Evolutionary conservation across 2,329 filamentous ascomycete species (phyloP), one percentile per base, ranked within the genome.

Genomic region (Hypoxylon sp.): DNA sequence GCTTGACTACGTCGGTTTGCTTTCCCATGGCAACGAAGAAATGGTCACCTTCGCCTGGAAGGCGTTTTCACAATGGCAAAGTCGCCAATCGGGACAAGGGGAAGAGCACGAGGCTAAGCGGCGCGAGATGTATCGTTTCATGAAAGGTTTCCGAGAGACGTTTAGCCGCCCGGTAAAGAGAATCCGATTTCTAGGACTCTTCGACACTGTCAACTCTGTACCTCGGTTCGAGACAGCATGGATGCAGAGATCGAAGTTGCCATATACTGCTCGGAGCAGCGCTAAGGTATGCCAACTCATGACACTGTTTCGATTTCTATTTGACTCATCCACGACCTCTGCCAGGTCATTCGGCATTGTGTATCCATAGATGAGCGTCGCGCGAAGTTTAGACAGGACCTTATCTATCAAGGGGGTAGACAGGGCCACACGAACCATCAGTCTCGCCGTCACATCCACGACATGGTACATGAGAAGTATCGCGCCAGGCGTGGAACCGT

Each of bases 11-110:
- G 89, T 96, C 57, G 93, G 93, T 1, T 82, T 96, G 0, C 82
- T 96, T 12, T 90, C 89, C 11, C 89, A 91, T 53, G 92, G 93
- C 9, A 96, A 96, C 71, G 91, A 96, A 73, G 93, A 96, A 70
- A 90, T 96, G 88, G 88, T 93, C 53, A 83, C 85, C 3, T 96
- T 96, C 75, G 92, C 91, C 0, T 96, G 92, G 92, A 93, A 91
- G 75, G 89, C 90, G 0, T 93, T 93, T 72, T 85, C 89, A 6
- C 87, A 89, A 74, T 93, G 90, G 89, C 89, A 92, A 73, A 84
- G 83, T 44, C 85, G 89, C 6, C 79, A 83, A 8, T 79, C 81
- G 0, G 72, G 78, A 30, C 75, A 78, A 6, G 78, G 80, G 1
- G 80, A 83, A 46, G 83, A 80, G 26, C 78, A 78, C 0, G 78